A percentile compares a stretch with the other conserved stretches of the same genome.
These are phyloP conservation scores for Ulota crispa DNA, from an alignment of 225 moss, liverwort and hornwort species.

Conservation along the genomic window DNA sequence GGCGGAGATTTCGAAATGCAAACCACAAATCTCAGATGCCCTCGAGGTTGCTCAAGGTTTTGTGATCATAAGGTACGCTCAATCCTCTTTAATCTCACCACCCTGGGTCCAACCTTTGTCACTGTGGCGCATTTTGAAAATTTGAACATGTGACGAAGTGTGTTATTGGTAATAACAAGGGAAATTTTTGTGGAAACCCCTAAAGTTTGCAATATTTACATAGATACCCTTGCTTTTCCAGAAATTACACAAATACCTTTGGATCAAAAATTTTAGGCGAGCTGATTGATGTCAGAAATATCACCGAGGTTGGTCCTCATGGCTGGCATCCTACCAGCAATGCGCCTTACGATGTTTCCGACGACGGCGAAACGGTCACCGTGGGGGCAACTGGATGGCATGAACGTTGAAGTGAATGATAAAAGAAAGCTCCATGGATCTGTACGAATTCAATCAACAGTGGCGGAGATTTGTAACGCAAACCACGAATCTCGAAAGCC, in stretches of 20 bases:
- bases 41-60: neutral
- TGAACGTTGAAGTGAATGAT: slow-evolving; percentile 28
- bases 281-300: slow-evolving; percentile 32
- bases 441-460: neutral
- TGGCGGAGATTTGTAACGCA: neutral
- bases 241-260: too few relatives aligned
- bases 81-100: neutral
- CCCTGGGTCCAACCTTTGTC: neutral
- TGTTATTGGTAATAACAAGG: neutral
- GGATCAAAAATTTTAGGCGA: too few relatives aligned
- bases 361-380: slow-evolving; percentile 1
- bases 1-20: neutral
- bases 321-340: slow-evolving; percentile 29
- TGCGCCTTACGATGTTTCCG: neutral
- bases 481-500: neutral
- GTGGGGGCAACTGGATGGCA: slow-evolving; percentile 25
- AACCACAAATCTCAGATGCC: neutral
- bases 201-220: too few relatives aligned
- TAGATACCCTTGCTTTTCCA: too few relatives aligned
- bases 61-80: slow-evolving; percentile 1
- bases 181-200: too few relatives aligned
- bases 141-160: neutral
- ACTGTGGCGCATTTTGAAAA: too few relatives aligned
- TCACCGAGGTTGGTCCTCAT: neutral
- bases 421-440: neutral